A percentile compares a stretch with the other conserved stretches of the same genome.
These are phyloP conservation scores for Aureobasidium zeae DNA, from an alignment of 2,329 filamentous ascomycete genomes.

Conservation along the genomic window DNA sequence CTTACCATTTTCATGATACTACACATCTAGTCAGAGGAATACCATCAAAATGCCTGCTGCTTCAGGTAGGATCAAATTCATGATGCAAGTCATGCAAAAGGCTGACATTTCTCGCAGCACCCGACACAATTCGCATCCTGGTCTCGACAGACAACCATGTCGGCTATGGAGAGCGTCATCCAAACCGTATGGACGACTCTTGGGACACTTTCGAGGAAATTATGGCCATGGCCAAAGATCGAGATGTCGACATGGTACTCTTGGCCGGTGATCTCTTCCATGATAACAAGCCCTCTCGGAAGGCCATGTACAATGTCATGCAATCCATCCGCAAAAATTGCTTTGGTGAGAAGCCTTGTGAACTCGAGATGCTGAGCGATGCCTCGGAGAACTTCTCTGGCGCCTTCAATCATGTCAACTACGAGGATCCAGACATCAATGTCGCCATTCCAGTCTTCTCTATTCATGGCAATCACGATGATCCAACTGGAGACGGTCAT, in stretches of 20 bases:
- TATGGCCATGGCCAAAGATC: slow-evolving; percentile 74
- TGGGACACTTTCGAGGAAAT: slow-evolving; percentile 95
- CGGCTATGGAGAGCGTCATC: slow-evolving; percentile 86
- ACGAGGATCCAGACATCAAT: slow-evolving; percentile 95
- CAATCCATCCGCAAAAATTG: slow-evolving; percentile 87
- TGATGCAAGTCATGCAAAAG: too few relatives aligned
- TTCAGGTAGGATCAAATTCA: neutral
- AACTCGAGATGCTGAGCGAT: slow-evolving; percentile 89
- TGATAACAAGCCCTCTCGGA: slow-evolving; percentile 93
- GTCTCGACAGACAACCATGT: slow-evolving; percentile 97
- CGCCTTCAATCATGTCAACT: slow-evolving; percentile 90
- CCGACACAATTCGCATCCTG: slow-evolving; percentile 89
- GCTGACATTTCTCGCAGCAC: slow-evolving; percentile 30
- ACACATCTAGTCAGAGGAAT: neutral
- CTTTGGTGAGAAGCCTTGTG: slow-evolving; percentile 87
- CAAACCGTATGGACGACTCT: slow-evolving; percentile 91
- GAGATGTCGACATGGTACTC: slow-evolving; percentile 96
- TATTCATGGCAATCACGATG: slow-evolving; percentile 97
- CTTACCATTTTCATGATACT: slow-evolving; percentile 1
- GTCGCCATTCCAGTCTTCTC: slow-evolving; percentile 95
- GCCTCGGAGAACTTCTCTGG: slow-evolving; percentile 81
- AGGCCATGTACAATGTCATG: slow-evolving; percentile 97
- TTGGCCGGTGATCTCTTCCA: slow-evolving; percentile 94
- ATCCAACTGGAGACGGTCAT: slow-evolving; percentile 92
- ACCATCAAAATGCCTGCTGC: slow-evolving; percentile 10